A percentile compares a stretch with the other conserved stretches of the same genome.
These are phyloP conservation scores for Candida verbasci DNA, from an alignment of 805 yeast species.

Conservation along the genomic window DNA sequence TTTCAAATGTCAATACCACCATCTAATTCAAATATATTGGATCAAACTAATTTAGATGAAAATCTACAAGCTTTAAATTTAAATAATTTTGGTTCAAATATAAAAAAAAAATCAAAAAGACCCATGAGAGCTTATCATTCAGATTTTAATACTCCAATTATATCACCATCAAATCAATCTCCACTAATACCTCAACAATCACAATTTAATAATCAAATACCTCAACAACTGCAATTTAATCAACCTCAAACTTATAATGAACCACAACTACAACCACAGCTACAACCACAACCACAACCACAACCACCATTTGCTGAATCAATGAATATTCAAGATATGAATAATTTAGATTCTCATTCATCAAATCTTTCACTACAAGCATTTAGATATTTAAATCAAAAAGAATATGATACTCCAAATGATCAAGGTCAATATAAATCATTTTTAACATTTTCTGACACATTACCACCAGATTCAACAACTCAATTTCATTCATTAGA, in stretches of 20 bases:
- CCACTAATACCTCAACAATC: slow-evolving; percentile 5
- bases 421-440: slow-evolving; percentile 34
- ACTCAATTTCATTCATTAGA: slow-evolving; percentile 66
- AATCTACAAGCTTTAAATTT: slow-evolving; percentile 5
- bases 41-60: no score
- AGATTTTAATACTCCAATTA: slow-evolving; percentile 13
- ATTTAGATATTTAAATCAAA: slow-evolving; percentile 18
- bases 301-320: slow-evolving; percentile 5
- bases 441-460: slow-evolving; percentile 71
- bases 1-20: no score
- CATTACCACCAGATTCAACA: slow-evolving; percentile 80
- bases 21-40: no score
- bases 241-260: no score
- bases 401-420: slow-evolving; percentile 18
- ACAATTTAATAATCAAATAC: not conserved
- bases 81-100: not conserved
- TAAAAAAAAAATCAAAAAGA: slow-evolving; percentile 24
- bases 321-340: slow-evolving; percentile 8
- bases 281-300: not conserved
- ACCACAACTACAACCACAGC: slow-evolving; percentile 3
- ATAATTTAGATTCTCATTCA: not conserved
- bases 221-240: no score
- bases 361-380: slow-evolving; percentile 9
- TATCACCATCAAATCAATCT: not conserved
- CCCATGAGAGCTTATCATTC: slow-evolving; percentile 28